These are phyloP conservation scores for Dissophora globulifera DNA, from an alignment of 192 early-diverging fungal genomes.

Conservation along the genomic window DNA sequence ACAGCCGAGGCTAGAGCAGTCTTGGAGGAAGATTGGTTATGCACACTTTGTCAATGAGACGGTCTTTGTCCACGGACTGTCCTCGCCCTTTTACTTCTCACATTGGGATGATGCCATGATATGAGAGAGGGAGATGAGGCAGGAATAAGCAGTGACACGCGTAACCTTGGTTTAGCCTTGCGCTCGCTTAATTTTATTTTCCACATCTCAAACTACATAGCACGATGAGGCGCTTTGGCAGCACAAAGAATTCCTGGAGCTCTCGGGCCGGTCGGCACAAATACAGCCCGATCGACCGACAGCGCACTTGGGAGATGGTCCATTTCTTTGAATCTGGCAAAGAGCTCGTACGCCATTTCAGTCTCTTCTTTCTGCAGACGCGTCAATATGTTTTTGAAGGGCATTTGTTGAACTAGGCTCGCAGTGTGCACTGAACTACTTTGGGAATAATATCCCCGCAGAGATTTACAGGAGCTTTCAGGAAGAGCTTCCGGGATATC, in stretches of 20 bases:
- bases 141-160: not conserved
- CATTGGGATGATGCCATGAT: slow-evolving; percentile 59
- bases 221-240: slow-evolving; percentile 36
- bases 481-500: slow-evolving; percentile 12
- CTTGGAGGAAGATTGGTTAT: slow-evolving; percentile 4
- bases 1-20: slow-evolving; percentile 26
- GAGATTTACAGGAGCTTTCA: slow-evolving; percentile 21
- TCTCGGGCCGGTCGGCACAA: not conserved
- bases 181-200: not conserved
- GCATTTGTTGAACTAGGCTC: slow-evolving; percentile 44
- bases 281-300: not conserved
- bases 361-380: slow-evolving; percentile 14
- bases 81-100: slow-evolving; percentile 55
- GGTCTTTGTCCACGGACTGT: slow-evolving; percentile 57
- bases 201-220: too few species aligned
- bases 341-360: slow-evolving; percentile 40
- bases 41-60: slow-evolving; percentile 53
- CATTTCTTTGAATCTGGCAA: slow-evolving; percentile 23
- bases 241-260: slow-evolving; percentile 22
- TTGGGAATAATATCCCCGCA: slow-evolving; percentile 34
- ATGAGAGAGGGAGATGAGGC: slow-evolving; percentile 30
- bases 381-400: slow-evolving; percentile 33
- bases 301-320: slow-evolving; percentile 27
- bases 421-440: slow-evolving; percentile 40
- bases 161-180: too few species aligned